A percentile compares a stretch with the other conserved stretches of the same genome.
phyloP scores from a whole-genome alignment of 176 grass and related monocot species.

The Eleusine indica region DNA sequence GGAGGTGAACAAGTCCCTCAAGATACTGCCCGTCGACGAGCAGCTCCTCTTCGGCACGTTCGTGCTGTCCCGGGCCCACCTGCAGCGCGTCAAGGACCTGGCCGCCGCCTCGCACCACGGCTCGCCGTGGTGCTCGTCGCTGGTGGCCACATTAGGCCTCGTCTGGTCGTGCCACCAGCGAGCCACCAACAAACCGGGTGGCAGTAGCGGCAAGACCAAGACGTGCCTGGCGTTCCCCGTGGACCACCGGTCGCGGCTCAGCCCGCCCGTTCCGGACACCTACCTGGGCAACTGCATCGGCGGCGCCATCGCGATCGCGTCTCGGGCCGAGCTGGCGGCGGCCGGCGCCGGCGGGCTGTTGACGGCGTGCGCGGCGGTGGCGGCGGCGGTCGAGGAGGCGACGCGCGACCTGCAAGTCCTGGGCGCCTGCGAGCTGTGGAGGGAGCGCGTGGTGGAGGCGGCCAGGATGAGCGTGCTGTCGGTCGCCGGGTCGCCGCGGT shows the following conservation, averaged over 20 bases:
- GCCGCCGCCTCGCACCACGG: not conserved
- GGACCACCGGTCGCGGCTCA: not conserved
- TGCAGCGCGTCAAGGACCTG: not conserved
- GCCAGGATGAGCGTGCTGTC: not conserved
- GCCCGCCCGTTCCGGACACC: not conserved
- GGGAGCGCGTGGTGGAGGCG: not conserved
- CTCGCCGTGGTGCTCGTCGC: not conserved
- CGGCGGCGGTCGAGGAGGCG: not conserved
- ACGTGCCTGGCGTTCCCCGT: not conserved
- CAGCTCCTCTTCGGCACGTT: not conserved
- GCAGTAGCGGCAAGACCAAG: not conserved
- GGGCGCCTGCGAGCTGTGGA: not conserved
- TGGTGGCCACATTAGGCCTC: not conserved
- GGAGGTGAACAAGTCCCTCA: not conserved
- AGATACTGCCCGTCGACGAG: not conserved
- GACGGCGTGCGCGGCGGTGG: not conserved
- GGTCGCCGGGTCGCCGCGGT: constrained; percentile 42
- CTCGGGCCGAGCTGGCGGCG: not conserved
- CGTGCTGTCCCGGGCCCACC: not conserved
- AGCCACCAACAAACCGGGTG: not conserved
- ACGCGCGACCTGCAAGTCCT: too few relatives aligned
- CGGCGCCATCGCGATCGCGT: not conserved
- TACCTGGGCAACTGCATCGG: not conserved
- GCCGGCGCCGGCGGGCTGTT: not conserved
- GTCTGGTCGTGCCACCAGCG: not conserved